These are phyloP conservation scores for Coprinopsis sp. DNA, from an alignment of 768 basidiomycete genomes.

Conservation along the genomic window DNA sequence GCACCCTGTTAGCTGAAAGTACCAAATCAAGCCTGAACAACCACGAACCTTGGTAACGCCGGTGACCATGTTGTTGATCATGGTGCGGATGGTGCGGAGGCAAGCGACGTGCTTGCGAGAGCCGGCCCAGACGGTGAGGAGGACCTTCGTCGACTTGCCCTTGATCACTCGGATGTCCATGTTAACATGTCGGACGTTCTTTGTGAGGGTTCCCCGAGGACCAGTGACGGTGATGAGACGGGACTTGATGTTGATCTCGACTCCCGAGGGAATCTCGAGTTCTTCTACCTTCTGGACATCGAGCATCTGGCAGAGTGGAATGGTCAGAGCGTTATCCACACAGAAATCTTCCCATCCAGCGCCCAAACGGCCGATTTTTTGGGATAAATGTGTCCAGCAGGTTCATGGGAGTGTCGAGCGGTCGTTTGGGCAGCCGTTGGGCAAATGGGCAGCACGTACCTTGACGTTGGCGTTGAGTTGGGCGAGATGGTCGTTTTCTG, in stretches of 20 bases:
- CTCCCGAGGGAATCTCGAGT: constrained; percentile 80
- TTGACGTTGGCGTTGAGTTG: constrained; percentile 22
- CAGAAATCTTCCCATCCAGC: constrained; percentile 30
- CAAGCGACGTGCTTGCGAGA: constrained; percentile 98
- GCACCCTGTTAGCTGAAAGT: background rate
- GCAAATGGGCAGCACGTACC: constrained; percentile 29
- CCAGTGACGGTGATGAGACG: constrained; percentile 89
- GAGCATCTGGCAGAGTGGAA: constrained; percentile 61
- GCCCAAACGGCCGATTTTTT: constrained; percentile 11
- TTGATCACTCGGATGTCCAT: constrained; percentile 89
- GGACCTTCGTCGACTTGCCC: constrained; percentile 74
- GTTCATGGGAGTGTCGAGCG: too few relatives aligned
- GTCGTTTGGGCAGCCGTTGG: too few relatives aligned
- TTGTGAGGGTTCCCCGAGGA: constrained; percentile 87
- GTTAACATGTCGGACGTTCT: constrained; percentile 88
- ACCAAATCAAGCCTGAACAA: background rate
- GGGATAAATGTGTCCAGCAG: constrained; percentile 20
- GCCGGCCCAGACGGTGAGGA: constrained; percentile 96
- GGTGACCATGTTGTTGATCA: constrained; percentile 96
- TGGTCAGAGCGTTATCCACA: constrained; percentile 3
- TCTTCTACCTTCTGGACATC: constrained; percentile 93
- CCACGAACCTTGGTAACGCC: constrained; percentile 84
- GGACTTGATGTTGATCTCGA: constrained; percentile 85
- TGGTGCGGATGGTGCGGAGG: constrained; percentile 89
- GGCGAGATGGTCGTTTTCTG: constrained; percentile 1